Percentiles rank a stretch among this genome's conserved stretches.
Evolutionary conservation across 805 yeast species (phyloP).

Genomic region (Candida odintsovae): DNA sequence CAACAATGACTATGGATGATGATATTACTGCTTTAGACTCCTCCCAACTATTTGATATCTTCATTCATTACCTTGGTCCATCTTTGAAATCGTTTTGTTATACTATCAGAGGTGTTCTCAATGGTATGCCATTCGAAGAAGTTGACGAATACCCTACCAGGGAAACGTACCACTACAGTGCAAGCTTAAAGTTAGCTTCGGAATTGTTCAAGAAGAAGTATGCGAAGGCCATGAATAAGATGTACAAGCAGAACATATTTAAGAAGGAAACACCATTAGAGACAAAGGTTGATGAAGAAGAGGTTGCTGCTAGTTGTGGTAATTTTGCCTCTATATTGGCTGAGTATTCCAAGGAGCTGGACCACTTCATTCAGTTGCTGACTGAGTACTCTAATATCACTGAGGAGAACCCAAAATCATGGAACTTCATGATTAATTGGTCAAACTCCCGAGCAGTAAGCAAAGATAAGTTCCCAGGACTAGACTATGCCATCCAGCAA

Average conservation of each 20-base stretch:
- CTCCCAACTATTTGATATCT: conserved; percentile 52
- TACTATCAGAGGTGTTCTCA: conserved; percentile 57
- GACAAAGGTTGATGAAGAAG: conserved; percentile 63
- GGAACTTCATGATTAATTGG: conserved; percentile 56
- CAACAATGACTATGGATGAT: conserved; percentile 8
- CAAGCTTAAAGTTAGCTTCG: conserved; percentile 44
- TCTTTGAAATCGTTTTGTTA: conserved; percentile 60
- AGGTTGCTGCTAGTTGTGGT: conserved; percentile 80
- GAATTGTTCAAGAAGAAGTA: conserved; percentile 54
- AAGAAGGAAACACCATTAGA: conserved; percentile 9
- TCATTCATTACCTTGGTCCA: conserved; percentile 66
- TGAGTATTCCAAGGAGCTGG: conserved; percentile 55
- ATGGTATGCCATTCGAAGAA: conserved; percentile 51
- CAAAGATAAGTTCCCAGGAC: conserved; percentile 8
- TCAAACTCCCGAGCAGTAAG: not conserved
- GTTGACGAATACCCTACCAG: conserved; percentile 29
- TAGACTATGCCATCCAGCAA: conserved; percentile 10
- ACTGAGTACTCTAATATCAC: conserved; percentile 29
- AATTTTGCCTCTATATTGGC: conserved; percentile 64
- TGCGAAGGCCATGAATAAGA: conserved; percentile 44
- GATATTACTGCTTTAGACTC: conserved; percentile 20
- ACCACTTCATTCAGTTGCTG: conserved; percentile 38
- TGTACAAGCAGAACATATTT: conserved; percentile 37
- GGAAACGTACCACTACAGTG: conserved; percentile 37
- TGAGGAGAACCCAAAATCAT: conserved; percentile 25